These are phyloP conservation scores for Ehretia macrophylla DNA, from an alignment of 257 asterid species.

Conservation along the genomic window DNA sequence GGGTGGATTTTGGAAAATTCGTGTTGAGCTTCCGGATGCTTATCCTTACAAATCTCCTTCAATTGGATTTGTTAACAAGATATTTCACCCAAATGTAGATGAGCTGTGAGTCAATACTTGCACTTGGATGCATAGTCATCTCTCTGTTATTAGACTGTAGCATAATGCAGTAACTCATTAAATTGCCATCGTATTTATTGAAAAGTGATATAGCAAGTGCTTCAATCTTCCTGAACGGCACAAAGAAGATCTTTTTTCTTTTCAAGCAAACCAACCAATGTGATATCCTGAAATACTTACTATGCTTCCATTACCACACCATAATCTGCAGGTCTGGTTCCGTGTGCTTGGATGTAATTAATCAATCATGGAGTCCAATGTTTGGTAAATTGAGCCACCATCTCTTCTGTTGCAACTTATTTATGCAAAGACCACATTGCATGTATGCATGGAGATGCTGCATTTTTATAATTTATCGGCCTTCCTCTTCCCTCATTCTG, in stretches of 20 bases:
- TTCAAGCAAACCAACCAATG: too few species aligned
- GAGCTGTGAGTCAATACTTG: constrained; percentile 57
- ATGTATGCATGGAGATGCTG: too few species aligned
- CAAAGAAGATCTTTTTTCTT: too few species aligned
- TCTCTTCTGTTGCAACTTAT: neutral
- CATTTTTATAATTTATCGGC: too few species aligned
- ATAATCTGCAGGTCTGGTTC: constrained; percentile 64
- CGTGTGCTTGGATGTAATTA: constrained; percentile 90
- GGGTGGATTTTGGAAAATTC: constrained; percentile 93
- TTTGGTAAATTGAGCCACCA: constrained; percentile 40
- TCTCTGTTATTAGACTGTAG: neutral
- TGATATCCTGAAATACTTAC: neutral
- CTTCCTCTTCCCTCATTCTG: too few species aligned
- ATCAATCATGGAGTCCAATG: constrained; percentile 99
- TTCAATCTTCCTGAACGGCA: too few species aligned
- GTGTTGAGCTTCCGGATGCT: constrained; percentile 89
- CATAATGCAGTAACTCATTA: too few species aligned
- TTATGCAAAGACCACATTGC: neutral
- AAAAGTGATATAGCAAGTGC: too few species aligned
- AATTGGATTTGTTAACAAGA: constrained; percentile 84
- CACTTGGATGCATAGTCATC: neutral
- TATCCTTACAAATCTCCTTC: constrained; percentile 97
- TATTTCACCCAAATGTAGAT: constrained; percentile 93
- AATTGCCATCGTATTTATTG: too few species aligned
- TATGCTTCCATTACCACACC: constrained; percentile 2